phyloP scores from a whole-genome alignment of 176 grass and related monocot species.

The Oryza australiensis region DNA sequence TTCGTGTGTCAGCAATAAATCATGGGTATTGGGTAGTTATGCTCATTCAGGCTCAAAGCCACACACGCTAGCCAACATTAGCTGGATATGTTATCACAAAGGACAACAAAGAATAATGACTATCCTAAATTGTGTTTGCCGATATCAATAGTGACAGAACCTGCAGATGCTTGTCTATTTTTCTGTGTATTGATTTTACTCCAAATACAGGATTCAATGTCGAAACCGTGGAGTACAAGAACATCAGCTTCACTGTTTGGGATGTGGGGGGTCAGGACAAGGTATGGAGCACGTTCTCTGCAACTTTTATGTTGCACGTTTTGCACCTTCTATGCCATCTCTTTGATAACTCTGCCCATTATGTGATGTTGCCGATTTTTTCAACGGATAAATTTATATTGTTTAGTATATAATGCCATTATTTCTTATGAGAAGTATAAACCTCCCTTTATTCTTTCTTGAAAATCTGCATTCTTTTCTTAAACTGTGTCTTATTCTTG shows the following conservation, averaged over 20 bases:
- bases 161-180: background rate
- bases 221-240: slow-evolving; percentile 91
- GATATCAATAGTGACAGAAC: background rate
- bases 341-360: background rate
- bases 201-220: slow-evolving; percentile 65
- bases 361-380: background rate
- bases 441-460: background rate
- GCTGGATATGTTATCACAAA: background rate
- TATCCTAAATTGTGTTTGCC: background rate
- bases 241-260: slow-evolving; percentile 98
- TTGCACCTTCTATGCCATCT: background rate
- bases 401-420: background rate
- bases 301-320: background rate
- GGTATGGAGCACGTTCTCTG: slow-evolving; percentile 40
- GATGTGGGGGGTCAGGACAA: slow-evolving; percentile 99
- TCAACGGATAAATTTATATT: background rate
- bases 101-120: background rate
- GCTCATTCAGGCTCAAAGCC: background rate
- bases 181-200: background rate
- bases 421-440: background rate
- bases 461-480: background rate
- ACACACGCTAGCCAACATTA: background rate
- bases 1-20: background rate
- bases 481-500: background rate
- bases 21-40: background rate